A percentile compares a stretch with the other conserved stretches of the same genome.
Evolutionary conservation across 441 rosid genomes (phyloP).

Genomic region (Corymbia citriodora): DNA sequence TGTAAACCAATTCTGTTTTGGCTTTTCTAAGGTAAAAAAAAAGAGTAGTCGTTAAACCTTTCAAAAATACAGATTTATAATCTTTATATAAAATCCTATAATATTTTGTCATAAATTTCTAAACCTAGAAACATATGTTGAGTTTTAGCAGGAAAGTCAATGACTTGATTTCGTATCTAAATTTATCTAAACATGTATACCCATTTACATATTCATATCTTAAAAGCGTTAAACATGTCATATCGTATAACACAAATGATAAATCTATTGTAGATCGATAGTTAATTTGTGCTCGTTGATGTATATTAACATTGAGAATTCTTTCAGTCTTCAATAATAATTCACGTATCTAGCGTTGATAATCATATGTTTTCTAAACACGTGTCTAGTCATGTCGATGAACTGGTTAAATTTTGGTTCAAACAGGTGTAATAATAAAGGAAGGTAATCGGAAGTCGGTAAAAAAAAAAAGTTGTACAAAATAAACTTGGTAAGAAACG

Average conservation of each 20-base stretch:
- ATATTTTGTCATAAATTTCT: neutral
- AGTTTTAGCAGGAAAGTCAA: neutral
- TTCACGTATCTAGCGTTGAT: no score
- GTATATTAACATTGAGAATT: no score
- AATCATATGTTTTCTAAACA: no score
- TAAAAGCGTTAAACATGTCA: no score
- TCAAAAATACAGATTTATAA: neutral
- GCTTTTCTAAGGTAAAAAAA: neutral
- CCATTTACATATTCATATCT: no score
- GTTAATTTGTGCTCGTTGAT: rapidly evolving
- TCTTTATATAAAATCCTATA: neutral
- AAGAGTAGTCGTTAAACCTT: neutral
- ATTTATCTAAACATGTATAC: neutral
- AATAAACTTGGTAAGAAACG: neutral
- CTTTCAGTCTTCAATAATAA: rapidly evolving
- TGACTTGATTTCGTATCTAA: neutral
- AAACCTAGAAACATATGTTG: neutral
- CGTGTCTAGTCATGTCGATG: rapidly evolving
- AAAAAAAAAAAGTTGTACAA: no score
- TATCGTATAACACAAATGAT: no score
- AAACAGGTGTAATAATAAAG: rapidly evolving
- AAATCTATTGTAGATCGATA: no score
- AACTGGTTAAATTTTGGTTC: no score
- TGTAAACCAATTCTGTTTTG: no score
- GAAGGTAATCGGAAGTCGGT: neutral